phyloP scores from a whole-genome alignment of 345 rosid species.

The Eucalyptus sp. region DNA sequence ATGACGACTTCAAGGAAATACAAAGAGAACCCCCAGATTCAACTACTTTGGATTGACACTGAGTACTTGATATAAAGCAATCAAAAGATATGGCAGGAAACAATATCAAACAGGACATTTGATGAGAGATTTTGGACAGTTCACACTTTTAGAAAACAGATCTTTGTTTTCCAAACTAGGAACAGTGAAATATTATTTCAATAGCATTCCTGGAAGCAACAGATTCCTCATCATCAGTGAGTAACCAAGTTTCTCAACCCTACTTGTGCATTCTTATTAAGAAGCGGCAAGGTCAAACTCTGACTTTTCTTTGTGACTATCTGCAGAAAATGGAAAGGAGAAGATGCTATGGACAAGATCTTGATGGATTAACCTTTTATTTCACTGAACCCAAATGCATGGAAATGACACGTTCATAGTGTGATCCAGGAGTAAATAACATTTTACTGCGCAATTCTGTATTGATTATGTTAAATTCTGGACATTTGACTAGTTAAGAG shows the following conservation, averaged over 20 bases:
- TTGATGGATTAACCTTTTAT: constrained; percentile 1
- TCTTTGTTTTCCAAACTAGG: constrained; percentile 48
- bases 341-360: neutral
- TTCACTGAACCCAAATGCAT: neutral
- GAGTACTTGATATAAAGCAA: neutral
- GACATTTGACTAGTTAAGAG: no score
- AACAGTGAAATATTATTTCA: constrained; percentile 41
- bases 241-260: constrained; percentile 33
- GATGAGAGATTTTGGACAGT: neutral
- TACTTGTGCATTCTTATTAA: constrained; percentile 15
- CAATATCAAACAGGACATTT: neutral
- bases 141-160: constrained; percentile 68
- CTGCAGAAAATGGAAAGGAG: constrained; percentile 9
- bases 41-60: constrained; percentile 31
- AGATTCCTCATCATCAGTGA: constrained; percentile 57
- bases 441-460: no score
- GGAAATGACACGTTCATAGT: neutral
- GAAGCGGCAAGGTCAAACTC: constrained; percentile 38
- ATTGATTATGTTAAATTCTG: no score
- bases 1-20: constrained; percentile 20
- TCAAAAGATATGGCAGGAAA: neutral
- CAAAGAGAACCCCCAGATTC: constrained; percentile 46
- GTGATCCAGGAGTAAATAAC: neutral
- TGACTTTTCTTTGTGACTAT: constrained; percentile 43
- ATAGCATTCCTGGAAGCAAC: constrained; percentile 40